Evolutionary conservation across 176 grass and related monocot species (phyloP).

Genomic region (Oryza coarctata): DNA sequence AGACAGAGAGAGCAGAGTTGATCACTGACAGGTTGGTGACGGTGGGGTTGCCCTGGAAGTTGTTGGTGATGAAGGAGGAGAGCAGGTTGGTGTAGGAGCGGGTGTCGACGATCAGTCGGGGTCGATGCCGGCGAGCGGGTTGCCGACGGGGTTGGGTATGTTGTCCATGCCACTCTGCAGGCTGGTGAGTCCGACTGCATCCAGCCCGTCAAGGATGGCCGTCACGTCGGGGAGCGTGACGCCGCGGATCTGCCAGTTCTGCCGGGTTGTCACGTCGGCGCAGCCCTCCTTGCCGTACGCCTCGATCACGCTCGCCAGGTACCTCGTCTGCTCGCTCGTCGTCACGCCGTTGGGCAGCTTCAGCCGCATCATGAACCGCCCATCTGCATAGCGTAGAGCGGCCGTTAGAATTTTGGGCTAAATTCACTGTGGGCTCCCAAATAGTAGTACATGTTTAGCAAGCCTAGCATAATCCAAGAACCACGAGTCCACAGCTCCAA

Average conservation of each 20-base stretch:
- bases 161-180: conserved; percentile 99
- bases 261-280: conserved; percentile 91
- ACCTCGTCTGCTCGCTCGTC: conserved; percentile 94
- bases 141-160: conserved; percentile 91
- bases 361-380: conserved; percentile 95
- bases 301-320: conserved; percentile 81
- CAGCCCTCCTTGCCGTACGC: conserved; percentile 80
- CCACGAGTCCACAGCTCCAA: neutral
- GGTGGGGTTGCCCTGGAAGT: conserved; percentile 61
- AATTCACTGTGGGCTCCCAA: neutral
- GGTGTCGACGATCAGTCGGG: conserved; percentile 88
- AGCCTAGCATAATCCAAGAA: neutral
- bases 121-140: conserved; percentile 90
- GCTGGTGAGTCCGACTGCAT: conserved; percentile 76
- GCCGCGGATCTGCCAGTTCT: conserved; percentile 99
- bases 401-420: conserved; percentile 5
- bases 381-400: conserved; percentile 42
- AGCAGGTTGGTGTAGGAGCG: conserved; percentile 84
- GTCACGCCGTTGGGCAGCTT: conserved; percentile 97
- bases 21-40: conserved; percentile 74
- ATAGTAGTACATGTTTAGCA: too few relatives aligned
- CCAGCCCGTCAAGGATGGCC: conserved; percentile 73
- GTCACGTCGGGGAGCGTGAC: conserved; percentile 85
- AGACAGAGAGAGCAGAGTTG: too few relatives aligned
- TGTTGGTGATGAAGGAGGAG: conserved; percentile 74